Evolutionary conservation across 2,329 filamentous ascomycete species (phyloP), one percentile per base, ranked within the genome.

Genomic region (Hirsutella thompsonii): DNA sequence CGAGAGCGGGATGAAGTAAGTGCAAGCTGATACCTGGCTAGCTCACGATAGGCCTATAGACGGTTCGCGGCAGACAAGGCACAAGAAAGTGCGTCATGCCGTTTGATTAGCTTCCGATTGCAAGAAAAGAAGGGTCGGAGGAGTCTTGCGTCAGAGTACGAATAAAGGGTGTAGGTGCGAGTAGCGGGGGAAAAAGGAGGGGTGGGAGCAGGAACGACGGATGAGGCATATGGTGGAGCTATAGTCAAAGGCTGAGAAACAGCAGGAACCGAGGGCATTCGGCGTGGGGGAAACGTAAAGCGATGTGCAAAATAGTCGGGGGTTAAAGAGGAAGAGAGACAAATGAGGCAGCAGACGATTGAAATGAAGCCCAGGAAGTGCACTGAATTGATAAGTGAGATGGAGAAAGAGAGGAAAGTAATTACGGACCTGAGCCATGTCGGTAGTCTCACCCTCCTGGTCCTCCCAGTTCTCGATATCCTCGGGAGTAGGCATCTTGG

Each of bases 11-110:
- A 21, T 20, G 18, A 35, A 18, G 26, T 14, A 16, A 34, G 33
- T 11, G 33, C 33, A 19, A 9, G 19, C 9, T 20, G 30, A 28
- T 47, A 51, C 49, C 46, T 49, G 5, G 43, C 42, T 9, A 51
- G 34, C 8, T 51, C 47, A 20, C 42, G 46, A 39, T 49, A 47
- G 13, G 47, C 43, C 46, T 48, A 18, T 32, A 4, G 11, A 2
- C 21, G 11, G 18, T 10, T 18, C 40, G 30, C 40, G 13, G 20
- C 13, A 29, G 28, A 16, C 14, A 18, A 19, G 4, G 34, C 18
- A 19, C 18, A 20, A 14, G 18, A 5, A 19, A 16, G 34, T 19
- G 18, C 18, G 18, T 19, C 3, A 13, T 11, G 16, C 34, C 34
- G 18, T 16, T n/a, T 21, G 38, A 20, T 38, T 28, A 21, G 19